Evolutionary conservation across 2,329 filamentous ascomycete genomes (phyloP).

Genomic region (Fusarium decemcellulare): DNA sequence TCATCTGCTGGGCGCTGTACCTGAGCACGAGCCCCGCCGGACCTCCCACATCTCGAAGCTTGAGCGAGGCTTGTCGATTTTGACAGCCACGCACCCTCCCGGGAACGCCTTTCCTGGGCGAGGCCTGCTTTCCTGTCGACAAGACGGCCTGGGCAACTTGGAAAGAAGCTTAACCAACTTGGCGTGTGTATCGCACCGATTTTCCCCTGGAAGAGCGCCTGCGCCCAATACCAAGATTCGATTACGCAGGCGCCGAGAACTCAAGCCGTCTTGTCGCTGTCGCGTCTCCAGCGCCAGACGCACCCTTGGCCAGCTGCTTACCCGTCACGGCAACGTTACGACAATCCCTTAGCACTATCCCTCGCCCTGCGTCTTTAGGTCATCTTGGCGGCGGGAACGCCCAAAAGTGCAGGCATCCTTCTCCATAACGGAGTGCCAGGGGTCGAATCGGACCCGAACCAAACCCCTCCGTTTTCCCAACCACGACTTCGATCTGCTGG

Average conservation of each 20-base stretch:
- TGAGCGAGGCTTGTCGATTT: not conserved
- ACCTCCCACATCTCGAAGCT: not conserved
- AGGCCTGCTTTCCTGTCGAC: not conserved
- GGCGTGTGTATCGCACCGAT: conserved; percentile 41
- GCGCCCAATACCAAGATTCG: conserved; percentile 33
- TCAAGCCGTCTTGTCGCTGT: not conserved
- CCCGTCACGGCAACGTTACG: conserved; percentile 34
- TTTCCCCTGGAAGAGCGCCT: conserved; percentile 43
- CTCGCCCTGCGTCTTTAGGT: conserved; percentile 32
- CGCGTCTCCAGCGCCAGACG: not conserved
- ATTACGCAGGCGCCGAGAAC: conserved; percentile 40
- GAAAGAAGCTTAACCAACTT: conserved; percentile 48
- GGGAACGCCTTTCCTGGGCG: conserved; percentile 8
- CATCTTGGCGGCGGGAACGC: conserved; percentile 40
- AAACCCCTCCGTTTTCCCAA: conserved; percentile 26
- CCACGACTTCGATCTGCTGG: conserved; percentile 22
- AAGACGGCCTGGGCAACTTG: conserved; percentile 29
- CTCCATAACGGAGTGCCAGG: conserved; percentile 21
- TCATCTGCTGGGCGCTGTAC: conserved; percentile 12
- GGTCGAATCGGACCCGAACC: conserved; percentile 30
- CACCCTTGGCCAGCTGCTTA: conserved; percentile 23
- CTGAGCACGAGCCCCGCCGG: conserved; percentile 8
- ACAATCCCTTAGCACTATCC: conserved; percentile 4
- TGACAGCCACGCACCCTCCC: conserved; percentile 3
- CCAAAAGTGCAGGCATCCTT: conserved; percentile 19